These are phyloP conservation scores for Carex myosuroides DNA, from an alignment of 176 grass and related monocot species.

Conservation along the genomic window DNA sequence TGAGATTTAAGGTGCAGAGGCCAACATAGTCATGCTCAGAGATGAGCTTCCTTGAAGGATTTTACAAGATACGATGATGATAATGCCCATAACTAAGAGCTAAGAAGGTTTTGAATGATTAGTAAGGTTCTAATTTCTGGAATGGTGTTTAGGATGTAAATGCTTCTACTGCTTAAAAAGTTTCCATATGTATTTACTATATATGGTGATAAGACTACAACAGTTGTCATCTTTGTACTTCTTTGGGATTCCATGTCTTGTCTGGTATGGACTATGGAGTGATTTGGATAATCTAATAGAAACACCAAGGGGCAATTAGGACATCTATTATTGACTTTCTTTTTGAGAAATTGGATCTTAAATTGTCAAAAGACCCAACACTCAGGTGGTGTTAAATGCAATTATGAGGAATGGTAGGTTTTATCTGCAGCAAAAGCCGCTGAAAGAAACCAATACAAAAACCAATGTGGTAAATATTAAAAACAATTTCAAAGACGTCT, in stretches of 20 bases:
- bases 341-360: too few relatives aligned
- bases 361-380: too few relatives aligned
- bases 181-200: neutral
- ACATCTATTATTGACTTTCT: too few relatives aligned
- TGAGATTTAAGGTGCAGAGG: neutral
- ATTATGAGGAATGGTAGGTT: neutral
- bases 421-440: neutral
- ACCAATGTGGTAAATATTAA: neutral
- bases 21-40: neutral
- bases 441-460: neutral
- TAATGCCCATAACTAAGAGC: neutral
- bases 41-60: neutral
- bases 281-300: neutral
- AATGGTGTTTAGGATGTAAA: neutral
- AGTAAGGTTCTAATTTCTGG: neutral
- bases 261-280: neutral
- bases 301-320: neutral
- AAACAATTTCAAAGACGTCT: neutral
- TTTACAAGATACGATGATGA: neutral
- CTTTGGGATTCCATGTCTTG: neutral
- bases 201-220: neutral
- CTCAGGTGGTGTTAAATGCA: too few relatives aligned
- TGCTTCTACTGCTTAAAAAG: neutral
- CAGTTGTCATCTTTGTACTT: neutral
- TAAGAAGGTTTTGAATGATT: neutral